Evolutionary conservation across 768 basidiomycete species (phyloP), one percentile per base, ranked within the genome.

Genomic region (Boletus edulis): DNA sequence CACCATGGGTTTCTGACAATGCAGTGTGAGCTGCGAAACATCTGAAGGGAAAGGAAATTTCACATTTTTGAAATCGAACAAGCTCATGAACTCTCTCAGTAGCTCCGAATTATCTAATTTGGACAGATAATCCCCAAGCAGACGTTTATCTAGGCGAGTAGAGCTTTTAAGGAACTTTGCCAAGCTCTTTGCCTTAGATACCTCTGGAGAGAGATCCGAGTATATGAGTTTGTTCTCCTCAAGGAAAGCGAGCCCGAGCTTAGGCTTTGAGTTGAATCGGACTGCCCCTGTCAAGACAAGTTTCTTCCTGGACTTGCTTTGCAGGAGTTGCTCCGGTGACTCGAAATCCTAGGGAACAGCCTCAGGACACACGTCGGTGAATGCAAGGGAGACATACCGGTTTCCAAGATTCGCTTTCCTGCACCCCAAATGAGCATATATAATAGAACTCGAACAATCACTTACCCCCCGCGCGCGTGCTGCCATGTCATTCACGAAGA

Each of bases 141-240:
- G 72, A 48, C 91, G 89, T 75, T 99, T 99, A 71, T 99, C 95
- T 31, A 98, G 76, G 44, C 89, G 77, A 7, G 88, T 85, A 48
- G 86, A 90, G 41, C 78, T 84, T 73, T 95, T 94, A 55, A 99
- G 73, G 68, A 98, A 97, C 44, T 66, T 81, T 8, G 97, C 96
- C 27, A 98, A 78, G 61, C 87, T 91, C 47, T 78, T 79, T 4
- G 79, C 67, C 51, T 80, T 83, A 8, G 89, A 77, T 18, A 82
- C 72, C 13, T 75, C 79, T 15, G 78, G 70, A 18, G 82, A 81
- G 32, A 84, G 71, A 57, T 90, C 84, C 5, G 77, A 72, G 66
- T 89, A 88, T 54, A 99, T 91, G 40, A 99, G 76, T n/a, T 85
- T 85, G 65, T 96, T 87, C 65, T 97, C 93, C 67, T 98, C 94